Evolutionary conservation across 805 yeast genomes (phyloP), one percentile per base, ranked within the genome.

Genomic region (Kuraishia capsulata): DNA sequence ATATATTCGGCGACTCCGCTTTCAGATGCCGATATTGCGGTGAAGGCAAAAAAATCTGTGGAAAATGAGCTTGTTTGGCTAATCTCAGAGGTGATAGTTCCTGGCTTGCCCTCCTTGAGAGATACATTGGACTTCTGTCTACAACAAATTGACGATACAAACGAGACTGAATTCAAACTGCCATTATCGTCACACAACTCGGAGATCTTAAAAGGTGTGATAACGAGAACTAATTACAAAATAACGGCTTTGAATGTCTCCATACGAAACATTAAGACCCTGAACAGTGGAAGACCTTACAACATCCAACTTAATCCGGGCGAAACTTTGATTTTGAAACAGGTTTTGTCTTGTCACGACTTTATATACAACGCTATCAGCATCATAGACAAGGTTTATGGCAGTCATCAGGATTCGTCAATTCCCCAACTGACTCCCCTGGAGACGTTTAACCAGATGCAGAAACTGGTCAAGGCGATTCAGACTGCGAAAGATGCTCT

Each of bases 121-220:
- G 78, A 71, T 26, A 64, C 67, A 9, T 55, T 74, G 13, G 47
- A 48, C 17, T 49, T 53, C 18, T 72, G 78, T 43, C 45, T 69
- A 1, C 59, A 58, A 3, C 51, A 63, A 42, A 45, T 73, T 2
- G 53, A 52, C 34, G 62, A 57, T 24, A 52, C 58, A 0, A 63
- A 65, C 33, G 51, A 58, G 9, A 59, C 59, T 9, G 57, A 69
- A 11, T 66, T 76, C 38, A 78, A 71, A 40, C 60, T 81, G 37
- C 83, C 88, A 0, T 56, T 81, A 5, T 62, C 78, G 0, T 65
- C 78, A 0, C 60, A 67, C 13, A 71, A 77, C 39, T 69, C 71
- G 40, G 81, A 77, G 41, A 57, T 65, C 3, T 55, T 80, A 13
- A 78, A 78, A 42, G 90, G 90, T 0, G 64, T 76, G 1, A 53